Evolutionary conservation across 2,329 filamentous ascomycete genomes (phyloP).

Genomic region (Malbranchea cinnamomea): DNA sequence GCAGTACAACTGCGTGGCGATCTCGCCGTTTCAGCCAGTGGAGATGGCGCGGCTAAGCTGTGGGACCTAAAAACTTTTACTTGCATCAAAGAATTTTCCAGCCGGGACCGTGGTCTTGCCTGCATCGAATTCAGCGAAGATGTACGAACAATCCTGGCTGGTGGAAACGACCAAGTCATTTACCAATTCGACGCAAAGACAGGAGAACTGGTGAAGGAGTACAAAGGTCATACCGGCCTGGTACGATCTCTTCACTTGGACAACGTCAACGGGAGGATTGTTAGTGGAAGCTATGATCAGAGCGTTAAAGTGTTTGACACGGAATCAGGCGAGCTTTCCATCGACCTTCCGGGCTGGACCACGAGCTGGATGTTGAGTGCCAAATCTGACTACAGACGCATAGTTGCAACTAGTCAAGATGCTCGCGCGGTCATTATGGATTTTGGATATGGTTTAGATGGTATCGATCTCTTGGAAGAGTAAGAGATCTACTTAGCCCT

Average conservation of each 20-base stretch:
- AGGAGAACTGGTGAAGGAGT: slow-evolving; percentile 65
- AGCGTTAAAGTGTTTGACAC: slow-evolving; percentile 93
- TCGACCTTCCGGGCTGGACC: slow-evolving; percentile 89
- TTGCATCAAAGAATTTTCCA: slow-evolving; percentile 77
- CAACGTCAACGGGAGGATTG: slow-evolving; percentile 65
- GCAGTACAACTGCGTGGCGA: slow-evolving; percentile 90
- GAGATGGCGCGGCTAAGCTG: slow-evolving; percentile 82
- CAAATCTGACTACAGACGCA: slow-evolving; percentile 87
- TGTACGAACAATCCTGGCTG: slow-evolving; percentile 80
- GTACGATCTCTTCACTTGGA: slow-evolving; percentile 88
- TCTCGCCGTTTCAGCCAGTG: slow-evolving; percentile 81
- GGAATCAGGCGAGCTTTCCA: slow-evolving; percentile 58
- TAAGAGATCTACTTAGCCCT: slow-evolving; percentile 10
- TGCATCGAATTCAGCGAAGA: slow-evolving; percentile 95
- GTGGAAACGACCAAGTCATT: slow-evolving; percentile 89
- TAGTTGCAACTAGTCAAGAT: slow-evolving; percentile 90
- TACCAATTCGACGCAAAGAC: slow-evolving; percentile 93
- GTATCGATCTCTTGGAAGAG: slow-evolving; percentile 36
- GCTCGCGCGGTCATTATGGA: slow-evolving; percentile 87
- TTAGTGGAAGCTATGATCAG: slow-evolving; percentile 88
- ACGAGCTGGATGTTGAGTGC: slow-evolving; percentile 92
- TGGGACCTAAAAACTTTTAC: slow-evolving; percentile 88
- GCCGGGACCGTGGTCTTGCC: slow-evolving; percentile 83
- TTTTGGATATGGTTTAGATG: slow-evolving; percentile 49
- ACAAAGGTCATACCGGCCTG: slow-evolving; percentile 69